Conservation (phyloP, 73 alveolate species). For the Paramecium pentaurelia region DNA sequence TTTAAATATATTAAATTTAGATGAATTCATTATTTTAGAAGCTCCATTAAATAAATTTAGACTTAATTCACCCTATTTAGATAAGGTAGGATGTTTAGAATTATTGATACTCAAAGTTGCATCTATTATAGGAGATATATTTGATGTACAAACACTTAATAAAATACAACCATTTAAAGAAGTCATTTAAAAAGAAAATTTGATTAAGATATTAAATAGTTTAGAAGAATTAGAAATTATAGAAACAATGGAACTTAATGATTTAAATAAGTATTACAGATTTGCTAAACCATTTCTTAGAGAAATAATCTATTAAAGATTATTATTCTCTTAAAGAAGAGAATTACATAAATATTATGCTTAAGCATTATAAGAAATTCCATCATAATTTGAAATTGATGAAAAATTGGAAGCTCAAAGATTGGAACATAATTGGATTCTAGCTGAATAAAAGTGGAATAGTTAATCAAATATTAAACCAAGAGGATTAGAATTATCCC, state of each 20-base stretch:
- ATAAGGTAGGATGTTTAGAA: slow-evolving; percentile 20
- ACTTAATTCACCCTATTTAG: slow-evolving; percentile 22
- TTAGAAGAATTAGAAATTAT: slow-evolving; percentile 1
- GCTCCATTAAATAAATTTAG: slow-evolving; percentile 22
- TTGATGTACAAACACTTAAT: slow-evolving; percentile 41
- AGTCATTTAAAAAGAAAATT: slow-evolving; percentile 38
- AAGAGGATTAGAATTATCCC: slow-evolving; percentile 1
- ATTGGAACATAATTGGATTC: slow-evolving; percentile 43
- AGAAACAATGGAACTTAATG: slow-evolving; percentile 35
- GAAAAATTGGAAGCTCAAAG: slow-evolving; percentile 10
- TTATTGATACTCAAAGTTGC: slow-evolving; percentile 45
- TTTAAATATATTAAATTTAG: not conserved
- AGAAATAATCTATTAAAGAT: slow-evolving; percentile 35
- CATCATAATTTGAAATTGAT: slow-evolving; percentile 37
- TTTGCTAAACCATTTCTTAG: slow-evolving; percentile 46
- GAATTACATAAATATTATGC: slow-evolving; percentile 40
- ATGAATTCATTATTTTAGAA: slow-evolving; percentile 1
- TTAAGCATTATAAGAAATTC: slow-evolving; percentile 33
- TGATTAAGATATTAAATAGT: not conserved
- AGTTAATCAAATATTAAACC: not conserved
- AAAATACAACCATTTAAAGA: slow-evolving; percentile 35
- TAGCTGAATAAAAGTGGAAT: slow-evolving; percentile 35
- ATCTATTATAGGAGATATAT: slow-evolving; percentile 53
- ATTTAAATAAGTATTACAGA: slow-evolving; percentile 41
- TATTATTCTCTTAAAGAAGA: slow-evolving; percentile 46